phyloP scores from a whole-genome alignment of 1,284 basidiomycete genomes.

The Earliella scabrosa region DNA sequence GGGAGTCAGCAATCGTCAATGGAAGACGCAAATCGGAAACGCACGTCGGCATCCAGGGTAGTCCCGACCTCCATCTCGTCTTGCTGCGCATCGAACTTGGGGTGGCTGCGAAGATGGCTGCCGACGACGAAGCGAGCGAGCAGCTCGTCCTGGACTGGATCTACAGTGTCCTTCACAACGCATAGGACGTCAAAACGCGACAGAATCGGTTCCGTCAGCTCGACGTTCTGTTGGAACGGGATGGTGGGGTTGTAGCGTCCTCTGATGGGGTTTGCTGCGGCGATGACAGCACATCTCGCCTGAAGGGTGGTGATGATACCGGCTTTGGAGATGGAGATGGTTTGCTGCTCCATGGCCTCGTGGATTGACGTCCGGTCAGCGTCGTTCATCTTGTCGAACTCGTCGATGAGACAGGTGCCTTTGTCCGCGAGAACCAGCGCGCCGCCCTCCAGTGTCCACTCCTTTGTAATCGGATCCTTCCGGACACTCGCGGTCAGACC shows the following conservation, averaged over 20 bases:
- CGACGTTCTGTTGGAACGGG: slow-evolving; percentile 98
- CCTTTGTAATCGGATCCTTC: slow-evolving; percentile 95
- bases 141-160: slow-evolving; percentile 96
- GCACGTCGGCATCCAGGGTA: slow-evolving; percentile 88
- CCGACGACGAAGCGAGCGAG: slow-evolving; percentile 97
- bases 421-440: slow-evolving; percentile 98
- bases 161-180: slow-evolving; percentile 97
- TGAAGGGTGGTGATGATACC: slow-evolving; percentile 98
- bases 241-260: slow-evolving; percentile 98
- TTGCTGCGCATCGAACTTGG: slow-evolving; percentile 83
- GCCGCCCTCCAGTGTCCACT: slow-evolving; percentile 99
- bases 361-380: slow-evolving; percentile 97
- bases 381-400: slow-evolving; percentile 99
- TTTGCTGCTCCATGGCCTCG: slow-evolving; percentile 99
- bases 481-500: slow-evolving; percentile 98
- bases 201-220: slow-evolving; percentile 97
- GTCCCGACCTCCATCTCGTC: slow-evolving; percentile 93
- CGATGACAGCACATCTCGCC: slow-evolving; percentile 96
- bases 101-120: slow-evolving; percentile 93
- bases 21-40: slow-evolving; percentile 30
- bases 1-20: neutral
- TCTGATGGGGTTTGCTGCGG: slow-evolving; percentile 96
- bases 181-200: slow-evolving; percentile 99
- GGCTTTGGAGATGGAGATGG: slow-evolving; percentile 99
- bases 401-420: slow-evolving; percentile 98